These are phyloP conservation scores for Malassezia japonica DNA, from an alignment of 1,284 basidiomycete species.

Conservation along the genomic window DNA sequence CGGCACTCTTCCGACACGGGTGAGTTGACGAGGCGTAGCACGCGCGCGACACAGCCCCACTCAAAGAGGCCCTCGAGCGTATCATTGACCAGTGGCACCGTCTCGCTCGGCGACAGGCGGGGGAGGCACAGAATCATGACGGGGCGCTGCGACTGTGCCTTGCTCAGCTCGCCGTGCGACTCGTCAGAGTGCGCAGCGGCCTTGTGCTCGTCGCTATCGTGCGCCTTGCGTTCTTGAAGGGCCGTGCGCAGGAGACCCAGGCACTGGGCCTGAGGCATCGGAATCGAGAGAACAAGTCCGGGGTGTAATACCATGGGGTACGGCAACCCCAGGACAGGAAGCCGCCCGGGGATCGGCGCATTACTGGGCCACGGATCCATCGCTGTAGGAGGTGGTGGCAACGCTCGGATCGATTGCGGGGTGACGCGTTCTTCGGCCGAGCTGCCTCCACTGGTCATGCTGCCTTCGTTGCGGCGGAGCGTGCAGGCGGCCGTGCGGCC, in stretches of 20 bases:
- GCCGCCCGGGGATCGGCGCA: slow-evolving; percentile 26
- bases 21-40: slow-evolving; percentile 40
- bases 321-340: slow-evolving; percentile 39
- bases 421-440: not conserved
- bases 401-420: not conserved
- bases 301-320: slow-evolving; percentile 45
- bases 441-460: not conserved
- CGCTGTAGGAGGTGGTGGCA: not conserved
- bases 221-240: slow-evolving; percentile 19
- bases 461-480: not conserved
- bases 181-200: not conserved
- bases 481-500: not conserved
- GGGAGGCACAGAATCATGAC: slow-evolving; percentile 9
- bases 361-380: not conserved
- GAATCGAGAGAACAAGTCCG: slow-evolving; percentile 40
- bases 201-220: not conserved
- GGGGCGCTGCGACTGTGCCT: not conserved
- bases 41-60: slow-evolving; percentile 42
- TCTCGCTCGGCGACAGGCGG: slow-evolving; percentile 13
- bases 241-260: slow-evolving; percentile 45
- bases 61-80: slow-evolving; percentile 31
- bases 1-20: slow-evolving; percentile 41
- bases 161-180: not conserved
- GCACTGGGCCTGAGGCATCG: slow-evolving; percentile 38
- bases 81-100: slow-evolving; percentile 16